Base-by-base conservation (phyloP, 2,329 filamentous ascomycete genomes). In the Emergomyces pasteurianus region DNA sequence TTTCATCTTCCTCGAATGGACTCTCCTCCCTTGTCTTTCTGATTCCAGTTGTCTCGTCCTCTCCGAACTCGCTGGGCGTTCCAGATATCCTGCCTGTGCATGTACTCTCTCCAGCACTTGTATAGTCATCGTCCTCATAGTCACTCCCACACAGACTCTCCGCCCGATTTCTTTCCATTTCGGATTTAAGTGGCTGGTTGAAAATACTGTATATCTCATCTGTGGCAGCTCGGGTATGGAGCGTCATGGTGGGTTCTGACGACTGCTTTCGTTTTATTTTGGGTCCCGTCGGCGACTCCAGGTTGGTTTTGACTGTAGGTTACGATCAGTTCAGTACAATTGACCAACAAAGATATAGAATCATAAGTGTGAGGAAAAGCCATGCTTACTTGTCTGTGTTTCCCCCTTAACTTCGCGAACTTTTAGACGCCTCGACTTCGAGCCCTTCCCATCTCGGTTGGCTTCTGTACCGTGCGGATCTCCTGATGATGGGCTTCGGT, bases 181-280 rank as follows among this genome's bases (percentile, higher is more conserved):
- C 73, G 2, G 77, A 77, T 63, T 81, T 81, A 42, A 92, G 73
- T 1, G 94, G 92, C 61, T 94, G 89, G 69, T 94, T 97, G 76
- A 97, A 99, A 55, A 99, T 90, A 61, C 91, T 91, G 69, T 97
- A 97, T 58, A 99, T 96, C 67, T 99, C 94, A 67, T 97, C 92
- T 64, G 92, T 96, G 4, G 94, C 94, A 65, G 94, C 92, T 67
- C 85, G 89, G 14, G 94, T 99, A 71, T 97, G 91, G 65, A 99
- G 84, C 0, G 94, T 99, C 92, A 99, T 96, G 1, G 94, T 99
- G n/a, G 92, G 89, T 73, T 97, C 92, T 42, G 80, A 76, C 12
- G 80, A 81, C 58, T 86, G 86, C 72, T 88, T 94, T 73, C 89
- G 89, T 65, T 86, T 88, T 60, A 92, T 81, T 73, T 95, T 97